Percentiles rank a stretch among this genome's conserved stretches.
Evolutionary conservation across 768 basidiomycete genomes (phyloP).

Genomic region (Hypsizygus marmoreus): DNA sequence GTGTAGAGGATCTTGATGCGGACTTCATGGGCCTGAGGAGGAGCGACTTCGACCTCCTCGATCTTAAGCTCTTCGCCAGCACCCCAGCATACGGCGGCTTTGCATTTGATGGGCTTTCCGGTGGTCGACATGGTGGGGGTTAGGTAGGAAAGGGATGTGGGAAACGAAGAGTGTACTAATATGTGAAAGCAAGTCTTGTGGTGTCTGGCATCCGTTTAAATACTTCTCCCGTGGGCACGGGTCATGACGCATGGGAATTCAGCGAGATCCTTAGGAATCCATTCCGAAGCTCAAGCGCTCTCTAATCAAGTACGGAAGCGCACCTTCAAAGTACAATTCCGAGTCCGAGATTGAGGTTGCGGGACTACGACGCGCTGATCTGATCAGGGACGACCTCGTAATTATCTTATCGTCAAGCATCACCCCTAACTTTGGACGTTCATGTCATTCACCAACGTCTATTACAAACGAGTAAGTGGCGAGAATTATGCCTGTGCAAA

Average conservation of each 20-base stretch:
- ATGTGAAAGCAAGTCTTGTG: not conserved
- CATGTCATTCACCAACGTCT: slow-evolving; percentile 82
- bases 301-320: too few relatives aligned
- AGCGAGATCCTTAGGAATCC: too few relatives aligned
- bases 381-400: too few relatives aligned
- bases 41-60: slow-evolving; percentile 93
- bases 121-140: slow-evolving; percentile 65
- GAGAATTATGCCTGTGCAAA: not conserved
- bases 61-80: slow-evolving; percentile 84
- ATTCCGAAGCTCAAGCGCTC: too few relatives aligned
- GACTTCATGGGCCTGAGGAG: slow-evolving; percentile 89
- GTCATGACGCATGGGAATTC: too few relatives aligned
- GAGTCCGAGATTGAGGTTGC: too few relatives aligned
- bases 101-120: slow-evolving; percentile 83
- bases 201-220: slow-evolving; percentile 5
- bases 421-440: not conserved
- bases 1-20: slow-evolving; percentile 91
- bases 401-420: slow-evolving; percentile 2
- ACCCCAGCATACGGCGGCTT: slow-evolving; percentile 95
- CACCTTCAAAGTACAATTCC: too few relatives aligned
- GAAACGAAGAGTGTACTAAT: not conserved
- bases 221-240: slow-evolving; percentile 6
- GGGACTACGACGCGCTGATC: too few relatives aligned
- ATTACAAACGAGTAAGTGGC: slow-evolving; percentile 81
- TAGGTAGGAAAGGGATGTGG: not conserved